Evolutionary conservation across 2,329 filamentous ascomycete genomes (phyloP).

Genomic region (Coniella vitis): DNA sequence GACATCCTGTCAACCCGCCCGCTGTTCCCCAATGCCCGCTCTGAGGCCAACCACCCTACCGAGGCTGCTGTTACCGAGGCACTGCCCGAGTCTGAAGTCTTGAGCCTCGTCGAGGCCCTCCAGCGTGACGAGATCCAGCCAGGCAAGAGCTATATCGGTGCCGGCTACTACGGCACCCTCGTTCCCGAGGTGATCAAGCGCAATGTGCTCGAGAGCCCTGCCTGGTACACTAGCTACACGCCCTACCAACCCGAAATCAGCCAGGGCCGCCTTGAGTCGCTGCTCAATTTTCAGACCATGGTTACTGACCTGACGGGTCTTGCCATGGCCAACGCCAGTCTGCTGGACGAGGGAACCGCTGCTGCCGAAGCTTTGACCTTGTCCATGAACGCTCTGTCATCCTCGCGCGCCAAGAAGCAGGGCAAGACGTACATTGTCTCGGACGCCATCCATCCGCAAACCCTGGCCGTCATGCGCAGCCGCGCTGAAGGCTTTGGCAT

Average conservation of each 20-base stretch:
- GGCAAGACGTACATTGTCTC: conserved; percentile 83
- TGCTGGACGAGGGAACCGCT: conserved; percentile 86
- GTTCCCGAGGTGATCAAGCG: conserved; percentile 86
- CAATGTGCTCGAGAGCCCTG: conserved; percentile 86
- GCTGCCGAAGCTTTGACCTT: conserved; percentile 95
- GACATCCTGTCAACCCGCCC: conserved; percentile 66
- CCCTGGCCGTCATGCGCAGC: conserved; percentile 73
- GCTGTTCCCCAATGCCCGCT: conserved; percentile 47
- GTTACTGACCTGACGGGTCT: conserved; percentile 82
- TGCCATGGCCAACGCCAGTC: conserved; percentile 81
- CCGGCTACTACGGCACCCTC: conserved; percentile 81
- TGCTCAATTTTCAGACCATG: conserved; percentile 94
- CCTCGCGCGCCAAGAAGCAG: conserved; percentile 62
- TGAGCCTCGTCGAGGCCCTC: conserved; percentile 31
- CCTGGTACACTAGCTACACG: conserved; percentile 97
- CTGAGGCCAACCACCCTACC: conserved; percentile 31
- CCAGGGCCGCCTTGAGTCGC: conserved; percentile 83
- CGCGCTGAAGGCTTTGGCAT: conserved; percentile 90
- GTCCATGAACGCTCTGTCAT: conserved; percentile 69
- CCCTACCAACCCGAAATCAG: conserved; percentile 97
- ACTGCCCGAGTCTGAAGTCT: conserved; percentile 53
- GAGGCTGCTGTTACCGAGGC: conserved; percentile 30
- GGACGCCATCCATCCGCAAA: conserved; percentile 75
- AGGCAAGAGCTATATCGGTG: conserved; percentile 69
- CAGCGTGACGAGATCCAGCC: conserved; percentile 30